A percentile compares a stretch with the other conserved stretches of the same genome.
phyloP scores from a whole-genome alignment of 176 grass and related monocot genomes.

The Raddia guianensis region DNA sequence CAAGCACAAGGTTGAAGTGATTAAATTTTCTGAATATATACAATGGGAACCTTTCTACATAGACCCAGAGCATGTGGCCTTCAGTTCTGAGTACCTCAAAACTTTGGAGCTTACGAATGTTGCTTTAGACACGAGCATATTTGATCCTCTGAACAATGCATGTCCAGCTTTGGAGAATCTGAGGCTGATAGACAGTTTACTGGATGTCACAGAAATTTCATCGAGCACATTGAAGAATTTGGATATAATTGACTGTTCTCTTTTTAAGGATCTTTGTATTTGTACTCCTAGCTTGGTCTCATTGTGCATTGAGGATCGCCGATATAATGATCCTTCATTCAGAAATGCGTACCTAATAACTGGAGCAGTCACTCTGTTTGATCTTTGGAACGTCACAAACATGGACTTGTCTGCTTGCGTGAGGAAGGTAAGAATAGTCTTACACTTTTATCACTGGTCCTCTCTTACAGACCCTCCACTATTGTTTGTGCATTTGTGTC shows the following conservation, averaged over 20 bases:
- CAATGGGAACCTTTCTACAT: conserved; percentile 1
- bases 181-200: neutral
- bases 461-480: neutral
- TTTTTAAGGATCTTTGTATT: neutral
- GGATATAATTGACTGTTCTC: neutral
- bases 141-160: neutral
- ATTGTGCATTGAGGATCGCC: neutral
- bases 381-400: neutral
- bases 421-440: neutral
- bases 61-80: neutral
- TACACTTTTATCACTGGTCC: neutral
- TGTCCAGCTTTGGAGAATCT: conserved; percentile 16
- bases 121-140: neutral
- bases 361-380: neutral
- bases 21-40: conserved; percentile 6
- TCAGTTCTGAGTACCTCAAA: neutral
- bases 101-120: neutral
- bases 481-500: neutral
- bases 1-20: conserved; percentile 11
- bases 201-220: neutral
- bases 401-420: conserved; percentile 3
- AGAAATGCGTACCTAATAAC: neutral
- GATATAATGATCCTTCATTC: neutral
- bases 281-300: neutral
- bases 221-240: conserved; percentile 3